Evolutionary conservation across 192 early-diverging fungal genomes (phyloP).

Genomic region (Oehlia diaphana): DNA sequence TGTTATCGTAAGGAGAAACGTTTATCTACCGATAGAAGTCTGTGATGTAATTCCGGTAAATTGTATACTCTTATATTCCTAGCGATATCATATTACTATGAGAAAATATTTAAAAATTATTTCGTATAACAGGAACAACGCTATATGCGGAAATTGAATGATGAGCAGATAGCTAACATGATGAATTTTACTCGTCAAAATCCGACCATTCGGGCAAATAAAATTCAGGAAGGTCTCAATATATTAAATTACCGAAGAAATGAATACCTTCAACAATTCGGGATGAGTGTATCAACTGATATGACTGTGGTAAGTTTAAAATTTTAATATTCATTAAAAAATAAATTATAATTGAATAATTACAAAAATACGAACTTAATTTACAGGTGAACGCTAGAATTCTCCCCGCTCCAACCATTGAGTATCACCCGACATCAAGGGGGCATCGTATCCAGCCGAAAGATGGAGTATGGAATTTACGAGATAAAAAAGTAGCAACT

Average conservation of each 20-base stretch:
- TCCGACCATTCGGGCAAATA: slow-evolving; percentile 77
- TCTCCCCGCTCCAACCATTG: slow-evolving; percentile 77
- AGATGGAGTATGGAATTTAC: slow-evolving; percentile 86
- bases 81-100: background rate
- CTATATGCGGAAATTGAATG: slow-evolving; percentile 77
- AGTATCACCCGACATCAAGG: slow-evolving; percentile 53
- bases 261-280: slow-evolving; percentile 76
- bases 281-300: slow-evolving; percentile 62
- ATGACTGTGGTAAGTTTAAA: slow-evolving; percentile 57
- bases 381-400: slow-evolving; percentile 55
- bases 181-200: slow-evolving; percentile 88
- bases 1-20: slow-evolving; percentile 67
- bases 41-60: slow-evolving; percentile 65
- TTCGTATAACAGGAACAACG: slow-evolving; percentile 63
- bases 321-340: background rate
- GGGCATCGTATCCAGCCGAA: slow-evolving; percentile 50
- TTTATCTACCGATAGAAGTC: slow-evolving; percentile 87
- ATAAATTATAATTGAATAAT: slow-evolving; percentile 31
- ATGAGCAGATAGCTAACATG: slow-evolving; percentile 90
- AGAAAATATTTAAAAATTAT: slow-evolving; percentile 5
- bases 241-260: slow-evolving; percentile 65
- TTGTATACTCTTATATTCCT: too few relatives aligned
- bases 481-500: slow-evolving; percentile 74
- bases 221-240: slow-evolving; percentile 71
- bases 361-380: background rate